phyloP scores from a whole-genome alignment of 345 rosid genomes.

The Litchi chinensis region DNA sequence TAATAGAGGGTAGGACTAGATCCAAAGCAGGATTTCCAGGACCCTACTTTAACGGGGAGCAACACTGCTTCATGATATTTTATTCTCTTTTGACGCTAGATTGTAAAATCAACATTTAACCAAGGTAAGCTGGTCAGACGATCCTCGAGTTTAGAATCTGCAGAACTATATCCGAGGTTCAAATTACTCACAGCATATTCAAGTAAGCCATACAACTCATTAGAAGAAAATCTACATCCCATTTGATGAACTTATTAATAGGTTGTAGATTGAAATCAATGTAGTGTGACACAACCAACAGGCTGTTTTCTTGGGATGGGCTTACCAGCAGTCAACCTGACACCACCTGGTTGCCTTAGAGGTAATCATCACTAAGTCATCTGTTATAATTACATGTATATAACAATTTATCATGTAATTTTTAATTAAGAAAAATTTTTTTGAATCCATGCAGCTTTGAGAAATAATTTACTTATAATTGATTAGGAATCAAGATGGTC shows the following conservation, averaged over 20 bases:
- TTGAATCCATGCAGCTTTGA: background rate
- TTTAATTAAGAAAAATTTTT: background rate
- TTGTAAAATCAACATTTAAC: background rate
- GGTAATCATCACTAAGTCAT: background rate
- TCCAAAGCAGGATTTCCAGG: background rate
- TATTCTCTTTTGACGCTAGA: background rate
- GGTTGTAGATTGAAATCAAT: background rate
- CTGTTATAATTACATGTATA: background rate
- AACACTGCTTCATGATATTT: background rate
- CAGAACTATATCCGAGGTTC: too few species aligned
- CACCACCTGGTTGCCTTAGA: background rate
- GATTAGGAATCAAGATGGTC: conserved; percentile 5
- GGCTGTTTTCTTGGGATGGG: background rate
- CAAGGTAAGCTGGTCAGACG: background rate
- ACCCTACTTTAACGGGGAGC: background rate
- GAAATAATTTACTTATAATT: background rate
- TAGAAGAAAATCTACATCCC: background rate
- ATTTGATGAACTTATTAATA: background rate
- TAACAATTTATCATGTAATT: background rate
- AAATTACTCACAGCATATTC: too few species aligned
- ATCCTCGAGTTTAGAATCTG: background rate
- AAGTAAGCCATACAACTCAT: too few species aligned
- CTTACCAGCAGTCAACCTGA: background rate
- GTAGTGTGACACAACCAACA: background rate
- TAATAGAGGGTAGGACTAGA: background rate